Base-by-base conservation (phyloP, 2,329 filamentous ascomycete species). In the Phialophora tarda region DNA sequence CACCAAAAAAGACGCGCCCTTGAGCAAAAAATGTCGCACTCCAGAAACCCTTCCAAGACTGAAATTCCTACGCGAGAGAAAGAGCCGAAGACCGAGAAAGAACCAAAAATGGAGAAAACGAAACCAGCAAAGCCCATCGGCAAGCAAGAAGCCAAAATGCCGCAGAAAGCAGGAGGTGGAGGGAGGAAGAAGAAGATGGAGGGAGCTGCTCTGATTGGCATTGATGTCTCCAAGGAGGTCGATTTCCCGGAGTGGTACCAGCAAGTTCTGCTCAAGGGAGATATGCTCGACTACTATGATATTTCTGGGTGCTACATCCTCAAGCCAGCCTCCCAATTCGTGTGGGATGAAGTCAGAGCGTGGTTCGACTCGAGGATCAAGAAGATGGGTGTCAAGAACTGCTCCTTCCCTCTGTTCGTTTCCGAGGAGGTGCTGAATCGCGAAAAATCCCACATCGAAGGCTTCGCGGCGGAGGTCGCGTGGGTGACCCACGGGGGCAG, bases 221-320 rank as follows among this genome's bases (percentile, higher is more conserved):
- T 97, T 75, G 95, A 93, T 70, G 88, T 91, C 67, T 85, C 86
- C 70, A 98, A 97, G 81, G 84, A 89, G 57, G 89, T 91, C 56
- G 92, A 98, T 81, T 95, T 99, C 77, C 85, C 92, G 59, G 88
- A 89, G 80, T 99, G 95, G 95, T 99, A 99, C 81, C 92, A 97
- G 81, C 94, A 99, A 81, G 91, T 98, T 68, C 90, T 99, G 64
- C 89, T 93, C 76, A 99, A 99, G 86, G 92, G 92, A 74, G 92
- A 97, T 78, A 91, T 99, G 90, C 89, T 98, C 74, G 93, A 97
- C 76, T 99, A 97, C 86, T 98, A 97, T 76, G 91, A 97, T 81
- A 94, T 98, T 69, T 92, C 93, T n/a, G 92, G 93, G 57, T 97
- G 96, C 83, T 98, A 97, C 80, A 95, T 98, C 78, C 86, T 96